Evolutionary conservation across 352 stramenopile species (phyloP), one percentile per base, ranked within the genome.

Genomic region (Phytopythium montanum): DNA sequence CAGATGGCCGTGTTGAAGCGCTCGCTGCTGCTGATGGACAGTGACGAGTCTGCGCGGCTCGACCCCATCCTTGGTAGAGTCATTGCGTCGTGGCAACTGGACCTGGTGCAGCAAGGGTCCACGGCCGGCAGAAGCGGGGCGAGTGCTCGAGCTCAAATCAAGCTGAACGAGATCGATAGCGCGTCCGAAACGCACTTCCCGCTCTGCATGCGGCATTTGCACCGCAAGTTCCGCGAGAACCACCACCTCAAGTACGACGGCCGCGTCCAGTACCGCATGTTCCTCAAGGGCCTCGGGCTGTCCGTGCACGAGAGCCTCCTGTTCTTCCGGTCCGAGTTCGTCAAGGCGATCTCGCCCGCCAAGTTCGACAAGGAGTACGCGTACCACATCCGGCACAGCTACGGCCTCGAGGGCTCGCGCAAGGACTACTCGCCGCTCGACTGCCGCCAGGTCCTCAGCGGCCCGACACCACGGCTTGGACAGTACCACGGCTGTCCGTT

Each of bases 241-340:
- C 79, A 93, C 59, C 86, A 96, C 63, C 75, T 96, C 42, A 95
- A 94, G 60, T 95, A 92, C 54, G 82, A 93, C 53, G 88, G 85
- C 3, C 82, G 88, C 2, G 68, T 94, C 46, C 88, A 96, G 64
- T 91, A 92, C 46, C 73, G 81, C 23, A 65, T 93, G 54, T 96
- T 96, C 45, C 80, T 96, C 48, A 94, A 96, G 61, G 86, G 88
- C 19, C 66, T 88, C 5, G 82, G 88, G 0, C 82, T 94, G 34
- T 87, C 76, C 14, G 80, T 95, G 3, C 73, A 92, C 38, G 84
- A 94, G 23, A 90, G 60, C 44, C 73, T 94, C 29, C 53, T 76
- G 21, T 91, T 94, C 61, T 95, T 92, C 61, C 85, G 85, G 13
- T 60, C 64, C 18, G 81, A 90, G 56, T 96, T 95, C 56, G 67